These are phyloP conservation scores for Penicillium arizonense DNA, from an alignment of 495 filamentous ascomycete genomes.

Conservation along the genomic window DNA sequence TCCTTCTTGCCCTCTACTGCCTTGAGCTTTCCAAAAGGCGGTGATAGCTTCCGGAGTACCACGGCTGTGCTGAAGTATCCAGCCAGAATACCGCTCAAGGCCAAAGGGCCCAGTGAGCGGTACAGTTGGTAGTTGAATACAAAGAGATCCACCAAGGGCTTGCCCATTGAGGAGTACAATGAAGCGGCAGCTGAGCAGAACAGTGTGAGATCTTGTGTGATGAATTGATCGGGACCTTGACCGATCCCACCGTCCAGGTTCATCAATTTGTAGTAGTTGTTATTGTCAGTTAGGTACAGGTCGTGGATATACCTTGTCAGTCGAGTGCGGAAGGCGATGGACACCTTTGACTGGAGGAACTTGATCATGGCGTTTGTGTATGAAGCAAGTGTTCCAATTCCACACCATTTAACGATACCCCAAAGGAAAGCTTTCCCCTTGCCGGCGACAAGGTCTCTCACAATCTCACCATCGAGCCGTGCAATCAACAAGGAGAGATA, in stretches of 20 bases:
- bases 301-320: slow-evolving; percentile 98
- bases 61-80: slow-evolving; percentile 94
- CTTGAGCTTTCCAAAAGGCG: slow-evolving; percentile 94
- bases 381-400: slow-evolving; percentile 71
- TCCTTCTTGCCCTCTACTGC: slow-evolving; percentile 91
- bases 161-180: slow-evolving; percentile 92
- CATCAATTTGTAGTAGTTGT: slow-evolving; percentile 93
- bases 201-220: slow-evolving; percentile 92
- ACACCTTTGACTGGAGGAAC: slow-evolving; percentile 95
- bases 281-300: slow-evolving; percentile 87
- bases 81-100: slow-evolving; percentile 77
- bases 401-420: slow-evolving; percentile 85
- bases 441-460: slow-evolving; percentile 90
- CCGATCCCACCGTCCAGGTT: slow-evolving; percentile 94
- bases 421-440: slow-evolving; percentile 85
- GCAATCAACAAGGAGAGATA: slow-evolving; percentile 94
- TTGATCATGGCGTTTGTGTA: slow-evolving; percentile 98
- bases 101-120: slow-evolving; percentile 86
- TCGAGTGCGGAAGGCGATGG: slow-evolving; percentile 95
- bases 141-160: slow-evolving; percentile 90
- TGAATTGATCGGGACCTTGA: slow-evolving; percentile 92
- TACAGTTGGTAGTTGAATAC: slow-evolving; percentile 98
- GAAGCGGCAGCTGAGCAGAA: slow-evolving; percentile 94
- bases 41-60: slow-evolving; percentile 80
- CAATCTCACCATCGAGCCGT: slow-evolving; percentile 91